Base-by-base conservation (phyloP, 805 yeast genomes). In the Wickerhamomyces rabaulensis region DNA sequence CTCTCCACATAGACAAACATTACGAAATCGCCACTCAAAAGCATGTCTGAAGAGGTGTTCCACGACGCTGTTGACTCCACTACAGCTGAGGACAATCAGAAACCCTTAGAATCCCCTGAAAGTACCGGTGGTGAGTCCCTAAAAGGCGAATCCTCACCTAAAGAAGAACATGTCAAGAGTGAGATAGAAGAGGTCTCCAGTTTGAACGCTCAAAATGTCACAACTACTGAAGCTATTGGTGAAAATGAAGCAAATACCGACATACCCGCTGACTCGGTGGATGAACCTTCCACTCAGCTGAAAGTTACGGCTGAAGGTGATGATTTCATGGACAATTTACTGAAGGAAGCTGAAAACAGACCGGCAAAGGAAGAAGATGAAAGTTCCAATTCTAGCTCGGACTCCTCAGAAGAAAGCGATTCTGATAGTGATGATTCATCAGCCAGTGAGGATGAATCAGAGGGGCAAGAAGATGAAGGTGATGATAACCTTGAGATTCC, bases 391-490 rank as follows among this genome's bases (percentile, higher is more conserved):
- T 19, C 45, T 25, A 35, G 41, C 13, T 21, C 49, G 17, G 56
- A 50, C 3, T 40, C 51, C 19, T 10, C 38, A n/a, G 44, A 37
- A 33, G 57, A 52, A 4, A 27, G n/a, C 26, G 64, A 55, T 3
- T 58, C 51, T 9, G 54, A 37, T 3, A 47, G 37, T 9, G 53
- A 43, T n/a, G 53, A 35, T 40, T 42, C 20, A 3, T 41, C 45
- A 29, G 47, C 43, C 29, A 45, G 49, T 15, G 49, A 46, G 4
- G 45, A 40, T 12, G 52, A 29, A 3, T 43, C 15, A 9, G 44
- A 31, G 19, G 44, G 16, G 5, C 40, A 35, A 20, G 43, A 46
- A 4, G 47, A 48, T 10, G 48, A 31, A 15, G 51, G 41, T 3
- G 51, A 53, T 17, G 59, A 41, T 16, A 31, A 9, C 8, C 48